Conservation (phyloP, 495 filamentous ascomycete species). For the Amphirosellinia nigrospora region DNA sequence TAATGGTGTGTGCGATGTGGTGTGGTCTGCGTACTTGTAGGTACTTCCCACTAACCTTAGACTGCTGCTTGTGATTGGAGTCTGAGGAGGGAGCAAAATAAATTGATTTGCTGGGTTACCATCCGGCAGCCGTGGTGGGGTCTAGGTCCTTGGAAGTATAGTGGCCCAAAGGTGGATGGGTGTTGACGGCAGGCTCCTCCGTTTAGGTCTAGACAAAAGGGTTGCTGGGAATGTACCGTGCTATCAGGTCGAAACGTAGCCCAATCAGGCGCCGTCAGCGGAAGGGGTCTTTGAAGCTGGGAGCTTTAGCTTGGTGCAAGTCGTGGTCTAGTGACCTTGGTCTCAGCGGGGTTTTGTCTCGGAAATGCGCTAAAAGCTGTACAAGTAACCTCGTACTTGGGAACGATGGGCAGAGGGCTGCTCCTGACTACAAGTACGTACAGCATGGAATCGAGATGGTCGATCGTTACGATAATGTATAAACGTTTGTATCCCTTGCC, state of each 20-base stretch:
- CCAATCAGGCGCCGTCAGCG: conserved; percentile 1
- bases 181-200: background rate
- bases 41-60: background rate
- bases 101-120: conserved; percentile 19
- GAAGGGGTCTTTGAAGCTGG: background rate
- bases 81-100: conserved; percentile 22
- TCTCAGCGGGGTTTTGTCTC: conserved; percentile 1
- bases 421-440: no score
- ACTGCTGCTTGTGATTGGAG: background rate
- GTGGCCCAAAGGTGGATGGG: conserved; percentile 10
- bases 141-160: no score
- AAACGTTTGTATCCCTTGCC: background rate
- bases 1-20: conserved; percentile 4
- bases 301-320: background rate
- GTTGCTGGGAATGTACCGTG: background rate
- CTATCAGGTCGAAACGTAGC: background rate
- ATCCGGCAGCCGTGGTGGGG: conserved; percentile 26
- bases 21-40: background rate
- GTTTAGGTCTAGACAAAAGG: conserved; percentile 5
- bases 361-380: background rate
- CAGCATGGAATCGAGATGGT: no score
- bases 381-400: background rate
- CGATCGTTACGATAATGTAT: conserved; percentile 9
- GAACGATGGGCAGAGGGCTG: background rate
- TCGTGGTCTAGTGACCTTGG: conserved; percentile 21